Base-by-base conservation (phyloP, 2,329 filamentous ascomycete species). In the Septoria petroselini region DNA sequence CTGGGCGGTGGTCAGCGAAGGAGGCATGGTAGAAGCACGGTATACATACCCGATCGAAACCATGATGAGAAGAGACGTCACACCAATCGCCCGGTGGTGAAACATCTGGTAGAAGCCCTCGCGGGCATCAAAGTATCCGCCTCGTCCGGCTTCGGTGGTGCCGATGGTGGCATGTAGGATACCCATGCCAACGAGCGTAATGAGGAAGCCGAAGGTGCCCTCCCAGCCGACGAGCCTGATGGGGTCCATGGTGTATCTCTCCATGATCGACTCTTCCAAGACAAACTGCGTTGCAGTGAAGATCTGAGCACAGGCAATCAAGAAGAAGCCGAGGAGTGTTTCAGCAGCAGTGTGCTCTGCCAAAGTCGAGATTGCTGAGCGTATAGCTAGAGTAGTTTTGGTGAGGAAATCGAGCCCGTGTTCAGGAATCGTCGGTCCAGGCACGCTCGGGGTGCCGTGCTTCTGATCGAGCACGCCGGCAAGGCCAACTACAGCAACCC, bases 221-320 rank as follows among this genome's bases (percentile, higher is more conserved):
- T 98, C 93, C 90, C 91, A 98, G 25, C 91, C 91, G 23, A 98
- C 93, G 15, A 96, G 89, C 62, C 84, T 84, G 57, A 98, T 82
- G 1, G 93, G 91, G 62, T 93, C 87, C 70, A 87, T 78, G n/a
- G 79, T 79, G 62, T 86, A 88, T 58, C 82, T 78, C 68, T 87
- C 83, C 65, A 98, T 79, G 58, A 98, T 89, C 76, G 85, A 93
- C 73, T 98, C 93, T 70, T 98, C 93, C 2, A 95, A 73, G 18
- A 97, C 93, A 63, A 97, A 98, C 69, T 98, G 93, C 1, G 88
- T 88, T 1, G 93, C 93, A 0, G 93, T 97, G 68, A 98, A 97
- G 65, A 98, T 86, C 72, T 98, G 93, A 1, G 91, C 93, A 2
- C 86, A 86, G 3, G 93, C 93, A 66, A 98, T 97, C 49, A 97